phyloP scores from a whole-genome alignment of 2,329 filamentous ascomycete genomes.

The Stromatinia cepivora region DNA sequence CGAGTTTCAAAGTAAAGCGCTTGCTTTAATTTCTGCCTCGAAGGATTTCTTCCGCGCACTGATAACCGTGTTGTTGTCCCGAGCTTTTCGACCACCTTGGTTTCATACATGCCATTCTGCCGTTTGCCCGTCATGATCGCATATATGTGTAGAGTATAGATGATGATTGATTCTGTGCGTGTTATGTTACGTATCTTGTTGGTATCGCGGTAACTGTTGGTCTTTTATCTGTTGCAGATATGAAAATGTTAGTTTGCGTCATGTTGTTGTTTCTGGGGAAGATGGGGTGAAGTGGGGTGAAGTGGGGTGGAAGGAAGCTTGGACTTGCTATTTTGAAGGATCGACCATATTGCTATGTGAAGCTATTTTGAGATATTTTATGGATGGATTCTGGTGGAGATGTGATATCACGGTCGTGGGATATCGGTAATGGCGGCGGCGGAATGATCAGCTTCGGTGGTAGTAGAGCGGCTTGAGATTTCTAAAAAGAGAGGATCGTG shows the following conservation, averaged over 20 bases:
- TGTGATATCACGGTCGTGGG: background rate
- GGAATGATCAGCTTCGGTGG: background rate
- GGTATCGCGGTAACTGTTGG: background rate
- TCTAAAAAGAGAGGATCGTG: background rate
- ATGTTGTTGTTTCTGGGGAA: background rate
- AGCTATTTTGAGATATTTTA: constrained; percentile 9
- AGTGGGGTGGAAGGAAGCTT: constrained; percentile 16
- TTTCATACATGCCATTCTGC: background rate
- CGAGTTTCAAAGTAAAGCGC: background rate
- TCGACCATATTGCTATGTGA: constrained; percentile 13
- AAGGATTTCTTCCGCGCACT: background rate
- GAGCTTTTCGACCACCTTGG: background rate
- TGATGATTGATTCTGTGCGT: background rate
- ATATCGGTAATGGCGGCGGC: background rate
- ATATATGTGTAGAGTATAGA: background rate
- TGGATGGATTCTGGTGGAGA: background rate
- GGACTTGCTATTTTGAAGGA: constrained; percentile 8
- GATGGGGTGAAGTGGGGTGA: background rate
- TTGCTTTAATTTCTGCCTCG: background rate
- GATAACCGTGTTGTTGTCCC: background rate
- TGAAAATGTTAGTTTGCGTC: background rate
- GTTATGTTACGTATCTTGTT: background rate
- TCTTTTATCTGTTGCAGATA: background rate
- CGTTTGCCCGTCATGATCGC: background rate
- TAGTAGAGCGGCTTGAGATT: background rate